Conservation (phyloP, 495 filamentous ascomycete genomes). For the Staphylotrichum longicolle region DNA sequence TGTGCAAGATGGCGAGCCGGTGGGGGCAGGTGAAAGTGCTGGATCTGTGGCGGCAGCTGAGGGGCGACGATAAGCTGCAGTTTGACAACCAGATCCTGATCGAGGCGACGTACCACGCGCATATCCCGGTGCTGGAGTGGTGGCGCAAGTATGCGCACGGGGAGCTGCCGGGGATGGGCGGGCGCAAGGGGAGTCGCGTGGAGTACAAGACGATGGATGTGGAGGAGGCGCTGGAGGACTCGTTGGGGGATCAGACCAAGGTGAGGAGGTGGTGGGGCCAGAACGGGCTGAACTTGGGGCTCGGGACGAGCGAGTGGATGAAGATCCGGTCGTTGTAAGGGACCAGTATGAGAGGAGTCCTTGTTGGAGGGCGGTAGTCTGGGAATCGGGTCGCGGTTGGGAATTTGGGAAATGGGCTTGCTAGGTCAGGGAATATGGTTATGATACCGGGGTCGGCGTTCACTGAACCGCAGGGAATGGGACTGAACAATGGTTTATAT, state of each 20-base stretch:
- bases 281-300: conserved; percentile 82
- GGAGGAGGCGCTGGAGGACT: conserved; percentile 89
- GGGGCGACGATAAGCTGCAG: conserved; percentile 75
- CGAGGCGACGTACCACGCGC: conserved; percentile 81
- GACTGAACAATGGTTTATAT: background rate
- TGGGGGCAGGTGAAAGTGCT: conserved; percentile 86
- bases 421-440: too few relatives aligned
- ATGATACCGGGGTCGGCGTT: too few relatives aligned
- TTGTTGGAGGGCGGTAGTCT: background rate
- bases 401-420: background rate
- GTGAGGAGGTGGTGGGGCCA: conserved; percentile 86
- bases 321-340: conserved; percentile 49
- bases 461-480: background rate
- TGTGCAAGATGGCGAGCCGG: conserved; percentile 77
- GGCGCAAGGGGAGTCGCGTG: conserved; percentile 52
- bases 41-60: conserved; percentile 73
- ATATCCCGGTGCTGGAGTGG: conserved; percentile 83
- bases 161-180: conserved; percentile 43
- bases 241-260: conserved; percentile 63
- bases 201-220: conserved; percentile 96
- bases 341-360: background rate
- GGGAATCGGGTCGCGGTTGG: background rate
- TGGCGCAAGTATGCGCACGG: conserved; percentile 74
- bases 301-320: conserved; percentile 93
- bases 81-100: conserved; percentile 89